These are phyloP conservation scores for Cercospora sp. DNA, from an alignment of 2,329 filamentous ascomycete species.

Conservation along the genomic window DNA sequence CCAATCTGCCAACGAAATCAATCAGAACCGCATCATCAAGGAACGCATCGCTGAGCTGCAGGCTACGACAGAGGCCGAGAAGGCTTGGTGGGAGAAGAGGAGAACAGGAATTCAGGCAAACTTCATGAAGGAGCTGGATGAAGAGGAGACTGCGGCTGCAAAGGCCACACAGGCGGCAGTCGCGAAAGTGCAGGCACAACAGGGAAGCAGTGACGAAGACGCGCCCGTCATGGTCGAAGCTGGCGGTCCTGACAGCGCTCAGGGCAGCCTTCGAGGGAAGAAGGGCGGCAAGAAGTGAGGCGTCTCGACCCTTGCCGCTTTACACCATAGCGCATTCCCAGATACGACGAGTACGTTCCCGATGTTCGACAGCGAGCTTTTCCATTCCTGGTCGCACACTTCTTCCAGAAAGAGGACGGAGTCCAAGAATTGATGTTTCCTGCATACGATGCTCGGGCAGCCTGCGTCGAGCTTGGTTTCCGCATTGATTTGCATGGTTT, in stretches of 20 bases:
- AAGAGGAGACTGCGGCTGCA: conserved; percentile 33
- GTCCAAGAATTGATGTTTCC: neutral
- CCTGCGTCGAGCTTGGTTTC: neutral
- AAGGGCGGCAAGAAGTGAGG: conserved; percentile 63
- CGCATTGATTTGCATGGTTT: neutral
- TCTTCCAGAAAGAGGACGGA: neutral
- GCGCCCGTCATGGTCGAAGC: conserved; percentile 71
- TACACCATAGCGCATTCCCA: neutral
- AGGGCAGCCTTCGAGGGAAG: conserved; percentile 48
- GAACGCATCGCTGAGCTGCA: conserved; percentile 74
- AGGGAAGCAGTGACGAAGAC: conserved; percentile 64
- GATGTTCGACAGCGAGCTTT: neutral
- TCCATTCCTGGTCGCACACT: neutral
- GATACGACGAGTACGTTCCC: neutral
- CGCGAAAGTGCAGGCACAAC: conserved; percentile 32
- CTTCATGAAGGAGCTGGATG: conserved; percentile 83
- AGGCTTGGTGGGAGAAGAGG: conserved; percentile 90
- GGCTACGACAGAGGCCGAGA: conserved; percentile 69
- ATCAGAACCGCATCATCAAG: conserved; percentile 76
- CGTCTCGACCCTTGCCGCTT: neutral
- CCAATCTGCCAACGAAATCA: conserved; percentile 95
- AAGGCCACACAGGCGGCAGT: neutral
- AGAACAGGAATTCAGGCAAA: conserved; percentile 69
- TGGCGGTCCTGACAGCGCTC: conserved; percentile 48
- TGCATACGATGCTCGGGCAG: neutral